A percentile compares a stretch with the other conserved stretches of the same genome.
phyloP scores from a whole-genome alignment of 306 rosid genomes.

The Cicer chorassanicum region DNA sequence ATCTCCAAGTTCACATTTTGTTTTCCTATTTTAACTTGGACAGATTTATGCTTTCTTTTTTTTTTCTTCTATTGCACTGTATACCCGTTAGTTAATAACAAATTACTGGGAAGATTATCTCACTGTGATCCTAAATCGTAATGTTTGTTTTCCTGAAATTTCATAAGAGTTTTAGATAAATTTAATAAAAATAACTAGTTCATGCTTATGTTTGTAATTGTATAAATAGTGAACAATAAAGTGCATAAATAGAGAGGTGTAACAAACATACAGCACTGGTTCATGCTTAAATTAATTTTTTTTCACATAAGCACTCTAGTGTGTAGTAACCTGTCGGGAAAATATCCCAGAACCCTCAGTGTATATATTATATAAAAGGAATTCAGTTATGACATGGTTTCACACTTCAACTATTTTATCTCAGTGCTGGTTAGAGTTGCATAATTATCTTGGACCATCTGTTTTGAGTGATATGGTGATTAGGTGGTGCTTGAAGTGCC shows the following conservation, averaged over 20 bases:
- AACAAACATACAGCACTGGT: not conserved
- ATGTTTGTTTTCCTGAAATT: not conserved
- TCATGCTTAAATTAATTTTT: not conserved
- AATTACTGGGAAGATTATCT: too few species aligned
- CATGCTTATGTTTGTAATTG: conserved; percentile 21
- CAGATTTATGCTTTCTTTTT: conserved; percentile 13
- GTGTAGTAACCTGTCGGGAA: not conserved
- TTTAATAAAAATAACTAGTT: not conserved
- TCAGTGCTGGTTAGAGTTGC: conserved; percentile 24
- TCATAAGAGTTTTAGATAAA: conserved; percentile 12
- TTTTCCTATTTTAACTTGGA: not conserved
- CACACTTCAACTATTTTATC: conserved; percentile 1
- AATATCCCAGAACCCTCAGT: not conserved
- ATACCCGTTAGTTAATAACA: not conserved
- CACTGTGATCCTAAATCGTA: not conserved
- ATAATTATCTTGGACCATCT: conserved; percentile 18
- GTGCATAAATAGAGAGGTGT: not conserved
- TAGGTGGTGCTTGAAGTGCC: conserved; percentile 18
- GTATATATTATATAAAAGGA: not conserved
- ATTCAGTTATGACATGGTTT: conserved; percentile 12
- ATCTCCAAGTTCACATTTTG: too few species aligned
- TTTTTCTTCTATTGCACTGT: not conserved
- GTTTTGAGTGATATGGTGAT: conserved; percentile 19
- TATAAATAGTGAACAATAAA: not conserved
- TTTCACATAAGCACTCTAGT: not conserved